phyloP scores from a whole-genome alignment of 1,139 yeast genomes.

The Geotrichum carabidarum region DNA sequence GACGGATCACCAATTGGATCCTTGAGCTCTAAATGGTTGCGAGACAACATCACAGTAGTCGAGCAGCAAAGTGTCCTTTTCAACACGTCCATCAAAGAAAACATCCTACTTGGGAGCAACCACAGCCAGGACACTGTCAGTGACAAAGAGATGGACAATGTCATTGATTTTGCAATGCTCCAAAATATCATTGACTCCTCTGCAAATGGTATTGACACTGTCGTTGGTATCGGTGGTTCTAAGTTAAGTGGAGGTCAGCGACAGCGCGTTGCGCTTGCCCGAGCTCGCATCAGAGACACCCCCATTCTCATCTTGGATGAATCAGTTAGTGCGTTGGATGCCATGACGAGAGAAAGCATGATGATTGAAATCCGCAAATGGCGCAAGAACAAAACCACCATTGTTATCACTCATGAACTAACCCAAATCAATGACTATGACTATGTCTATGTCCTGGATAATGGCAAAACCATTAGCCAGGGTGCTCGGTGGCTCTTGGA shows the following conservation, averaged over 20 bases:
- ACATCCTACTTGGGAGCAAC: conserved; percentile 49
- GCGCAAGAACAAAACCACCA: conserved; percentile 68
- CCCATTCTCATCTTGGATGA: conserved; percentile 81
- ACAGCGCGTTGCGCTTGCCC: conserved; percentile 75
- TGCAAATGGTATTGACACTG: conserved; percentile 53
- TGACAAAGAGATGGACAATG: conserved; percentile 40
- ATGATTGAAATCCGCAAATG: conserved; percentile 50
- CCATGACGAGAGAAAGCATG: conserved; percentile 42
- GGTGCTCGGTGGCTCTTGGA: conserved; percentile 42
- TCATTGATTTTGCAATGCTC: conserved; percentile 51
- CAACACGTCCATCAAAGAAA: conserved; percentile 56
- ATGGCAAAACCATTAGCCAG: conserved; percentile 49
- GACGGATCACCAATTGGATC: conserved; percentile 48
- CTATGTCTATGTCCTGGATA: conserved; percentile 51
- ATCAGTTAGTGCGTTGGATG: conserved; percentile 75
- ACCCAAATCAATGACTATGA: conserved; percentile 52
- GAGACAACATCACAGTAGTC: conserved; percentile 61
- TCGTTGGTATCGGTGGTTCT: conserved; percentile 45
- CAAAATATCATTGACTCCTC: conserved; percentile 39
- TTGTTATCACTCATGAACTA: conserved; percentile 74
- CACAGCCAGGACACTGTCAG: conserved; percentile 30
- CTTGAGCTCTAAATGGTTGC: conserved; percentile 51
- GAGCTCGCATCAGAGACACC: conserved; percentile 69
- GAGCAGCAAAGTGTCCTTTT: conserved; percentile 68
- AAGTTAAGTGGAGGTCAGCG: conserved; percentile 87